Conservation (phyloP, 371 early-diverging fungal genomes). For the Mortierella sp. region DNA sequence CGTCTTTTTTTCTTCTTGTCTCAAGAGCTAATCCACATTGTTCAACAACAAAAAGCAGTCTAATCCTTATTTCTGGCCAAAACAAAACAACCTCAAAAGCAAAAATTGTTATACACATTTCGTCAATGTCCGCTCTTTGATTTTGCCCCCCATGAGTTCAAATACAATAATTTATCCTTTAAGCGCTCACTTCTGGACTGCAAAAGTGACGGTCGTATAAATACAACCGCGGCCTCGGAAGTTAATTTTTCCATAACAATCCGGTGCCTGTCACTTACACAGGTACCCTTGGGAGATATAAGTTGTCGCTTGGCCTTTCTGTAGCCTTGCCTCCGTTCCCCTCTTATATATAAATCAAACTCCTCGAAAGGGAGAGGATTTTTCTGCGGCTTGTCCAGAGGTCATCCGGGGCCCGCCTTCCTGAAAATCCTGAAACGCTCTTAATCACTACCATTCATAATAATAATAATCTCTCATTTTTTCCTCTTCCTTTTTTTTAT, state of each 20-base stretch:
- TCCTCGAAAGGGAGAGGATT: conserved; percentile 51
- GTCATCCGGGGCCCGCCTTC: conserved; percentile 52
- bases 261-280: conserved; percentile 41
- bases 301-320: conserved; percentile 53
- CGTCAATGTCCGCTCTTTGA: not conserved
- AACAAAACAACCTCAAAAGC: not conserved
- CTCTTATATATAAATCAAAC: conserved; percentile 52
- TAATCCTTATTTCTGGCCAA: not conserved
- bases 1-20: not conserved
- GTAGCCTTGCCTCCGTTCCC: conserved; percentile 47
- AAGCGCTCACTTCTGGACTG: not conserved
- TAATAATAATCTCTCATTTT: not conserved
- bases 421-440: conserved; percentile 40
- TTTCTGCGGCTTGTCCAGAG: conserved; percentile 47
- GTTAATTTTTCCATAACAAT: conserved; percentile 29
- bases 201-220: conserved; percentile 11
- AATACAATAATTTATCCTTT: not conserved
- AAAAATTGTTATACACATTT: not conserved
- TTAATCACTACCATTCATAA: not conserved
- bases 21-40: no score
- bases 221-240: not conserved
- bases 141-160: not conserved
- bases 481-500: not conserved
- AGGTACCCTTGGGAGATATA: conserved; percentile 54
- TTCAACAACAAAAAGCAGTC: not conserved